Evolutionary conservation across 139 green algal species (phyloP).

Genomic region (Chlamydomonas asymmetrica): DNA sequence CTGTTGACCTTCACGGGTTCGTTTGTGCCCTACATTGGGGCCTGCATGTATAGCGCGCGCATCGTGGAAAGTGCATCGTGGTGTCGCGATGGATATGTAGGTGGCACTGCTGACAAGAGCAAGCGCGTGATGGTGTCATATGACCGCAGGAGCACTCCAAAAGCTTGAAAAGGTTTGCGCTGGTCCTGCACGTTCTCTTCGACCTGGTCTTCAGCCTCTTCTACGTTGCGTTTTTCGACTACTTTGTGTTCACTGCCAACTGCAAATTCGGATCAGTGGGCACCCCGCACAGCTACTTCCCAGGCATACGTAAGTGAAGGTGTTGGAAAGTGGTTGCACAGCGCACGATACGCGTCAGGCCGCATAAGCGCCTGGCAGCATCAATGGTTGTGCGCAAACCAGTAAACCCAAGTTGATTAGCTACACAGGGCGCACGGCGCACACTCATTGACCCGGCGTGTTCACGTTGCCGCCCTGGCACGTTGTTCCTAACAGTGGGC

Average conservation of each 20-base stretch:
- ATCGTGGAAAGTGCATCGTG: too few relatives aligned
- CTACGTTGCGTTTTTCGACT: slow-evolving; percentile 6
- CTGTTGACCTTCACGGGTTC: too few relatives aligned
- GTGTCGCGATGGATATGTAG: too few relatives aligned
- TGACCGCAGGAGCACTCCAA: slow-evolving; percentile 8
- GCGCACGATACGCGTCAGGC: not conserved
- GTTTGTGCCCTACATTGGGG: too few relatives aligned
- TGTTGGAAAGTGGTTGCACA: not conserved
- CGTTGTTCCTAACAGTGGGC: not conserved
- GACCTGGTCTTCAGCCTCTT: slow-evolving; percentile 3
- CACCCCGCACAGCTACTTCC: slow-evolving; percentile 5
- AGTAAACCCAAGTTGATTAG: not conserved
- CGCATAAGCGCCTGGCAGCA: not conserved
- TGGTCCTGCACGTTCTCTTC: not conserved
- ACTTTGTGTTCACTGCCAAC: slow-evolving; percentile 12
- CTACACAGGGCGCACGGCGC: not conserved
- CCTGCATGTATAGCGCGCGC: too few relatives aligned
- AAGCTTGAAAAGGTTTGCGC: not conserved
- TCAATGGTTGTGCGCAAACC: not conserved
- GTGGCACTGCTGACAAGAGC: too few relatives aligned
- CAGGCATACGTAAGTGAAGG: not conserved
- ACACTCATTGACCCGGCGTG: not conserved
- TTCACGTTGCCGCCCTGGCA: not conserved
- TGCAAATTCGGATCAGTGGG: not conserved
- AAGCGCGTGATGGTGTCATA: not conserved